phyloP scores from a whole-genome alignment of 208 protist species.

The Acanthamoeba lugdunensis region DNA sequence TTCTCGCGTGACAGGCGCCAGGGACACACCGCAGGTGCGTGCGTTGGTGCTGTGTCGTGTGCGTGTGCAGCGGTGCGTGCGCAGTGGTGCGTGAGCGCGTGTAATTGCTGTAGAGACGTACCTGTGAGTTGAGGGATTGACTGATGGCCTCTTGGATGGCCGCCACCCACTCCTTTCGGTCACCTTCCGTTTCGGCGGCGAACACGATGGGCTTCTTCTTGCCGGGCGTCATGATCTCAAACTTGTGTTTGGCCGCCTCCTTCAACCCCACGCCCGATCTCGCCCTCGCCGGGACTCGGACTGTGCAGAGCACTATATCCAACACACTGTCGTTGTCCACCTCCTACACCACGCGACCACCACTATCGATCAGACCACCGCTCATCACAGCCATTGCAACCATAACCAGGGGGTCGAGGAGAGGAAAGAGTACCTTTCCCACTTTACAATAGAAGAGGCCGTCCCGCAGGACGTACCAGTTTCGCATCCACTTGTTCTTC shows the following conservation, averaged over 20 bases:
- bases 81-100: too few relatives aligned
- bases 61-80: too few relatives aligned
- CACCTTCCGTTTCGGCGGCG: conserved; percentile 6
- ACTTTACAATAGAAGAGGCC: conserved; percentile 69
- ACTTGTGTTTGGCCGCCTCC: conserved; percentile 10
- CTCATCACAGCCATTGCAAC: too few relatives aligned
- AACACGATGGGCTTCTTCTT: conserved; percentile 54
- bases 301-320: conserved; percentile 44
- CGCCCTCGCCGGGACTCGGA: background rate
- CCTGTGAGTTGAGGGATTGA: conserved; percentile 38
- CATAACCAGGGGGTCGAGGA: background rate
- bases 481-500: conserved; percentile 45
- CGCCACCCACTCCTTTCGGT: conserved; percentile 35
- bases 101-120: background rate
- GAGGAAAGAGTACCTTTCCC: conserved; percentile 33
- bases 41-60: too few relatives aligned
- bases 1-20: background rate
- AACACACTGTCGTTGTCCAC: conserved; percentile 63
- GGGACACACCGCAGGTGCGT: too few relatives aligned
- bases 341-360: background rate
- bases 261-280: background rate
- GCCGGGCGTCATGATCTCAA: conserved; percentile 60
- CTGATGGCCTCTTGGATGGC: conserved; percentile 63
- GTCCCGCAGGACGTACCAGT: conserved; percentile 59
- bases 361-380: background rate